phyloP scores from a whole-genome alignment of 2,329 filamentous ascomycete genomes.

The Elsinoe australis region DNA sequence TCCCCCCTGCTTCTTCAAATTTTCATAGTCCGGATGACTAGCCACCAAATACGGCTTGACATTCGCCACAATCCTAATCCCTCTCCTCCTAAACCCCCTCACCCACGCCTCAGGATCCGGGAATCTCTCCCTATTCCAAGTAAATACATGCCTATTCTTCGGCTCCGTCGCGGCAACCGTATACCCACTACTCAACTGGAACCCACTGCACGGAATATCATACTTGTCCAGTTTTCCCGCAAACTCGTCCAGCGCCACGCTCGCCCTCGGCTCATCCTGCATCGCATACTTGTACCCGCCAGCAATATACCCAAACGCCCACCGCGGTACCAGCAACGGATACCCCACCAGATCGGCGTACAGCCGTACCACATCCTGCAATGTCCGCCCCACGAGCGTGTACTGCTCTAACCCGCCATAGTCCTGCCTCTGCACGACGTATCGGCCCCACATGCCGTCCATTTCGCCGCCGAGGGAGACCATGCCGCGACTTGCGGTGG shows the following conservation, averaged over 20 bases:
- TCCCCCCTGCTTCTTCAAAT: constrained; percentile 50
- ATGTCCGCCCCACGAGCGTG: constrained; percentile 56
- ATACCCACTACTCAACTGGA: constrained; percentile 67
- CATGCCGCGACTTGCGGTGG: constrained; percentile 57
- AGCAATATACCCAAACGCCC: constrained; percentile 65
- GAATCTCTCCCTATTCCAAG: constrained; percentile 64
- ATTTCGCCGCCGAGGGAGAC: constrained; percentile 63
- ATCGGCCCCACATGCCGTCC: constrained; percentile 67
- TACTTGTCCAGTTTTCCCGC: constrained; percentile 54
- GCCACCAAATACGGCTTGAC: constrained; percentile 65
- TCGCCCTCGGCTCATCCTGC: constrained; percentile 48
- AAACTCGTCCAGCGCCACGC: constrained; percentile 53
- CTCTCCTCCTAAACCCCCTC: constrained; percentile 52
- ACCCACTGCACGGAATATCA: constrained; percentile 62
- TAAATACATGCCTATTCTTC: constrained; percentile 63
- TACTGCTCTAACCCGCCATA: constrained; percentile 67
- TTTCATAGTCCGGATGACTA: constrained; percentile 59
- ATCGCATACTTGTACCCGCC: constrained; percentile 58
- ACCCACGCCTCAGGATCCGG: constrained; percentile 60
- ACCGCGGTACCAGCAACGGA: constrained; percentile 60
- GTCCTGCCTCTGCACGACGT: constrained; percentile 66
- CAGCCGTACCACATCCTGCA: constrained; percentile 56
- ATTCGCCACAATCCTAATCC: constrained; percentile 62
- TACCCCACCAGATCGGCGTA: constrained; percentile 63
- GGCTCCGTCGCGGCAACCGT: constrained; percentile 59